Base-by-base conservation (phyloP, 768 basidiomycete species). In the Phlebiopsis gigantea region DNA sequence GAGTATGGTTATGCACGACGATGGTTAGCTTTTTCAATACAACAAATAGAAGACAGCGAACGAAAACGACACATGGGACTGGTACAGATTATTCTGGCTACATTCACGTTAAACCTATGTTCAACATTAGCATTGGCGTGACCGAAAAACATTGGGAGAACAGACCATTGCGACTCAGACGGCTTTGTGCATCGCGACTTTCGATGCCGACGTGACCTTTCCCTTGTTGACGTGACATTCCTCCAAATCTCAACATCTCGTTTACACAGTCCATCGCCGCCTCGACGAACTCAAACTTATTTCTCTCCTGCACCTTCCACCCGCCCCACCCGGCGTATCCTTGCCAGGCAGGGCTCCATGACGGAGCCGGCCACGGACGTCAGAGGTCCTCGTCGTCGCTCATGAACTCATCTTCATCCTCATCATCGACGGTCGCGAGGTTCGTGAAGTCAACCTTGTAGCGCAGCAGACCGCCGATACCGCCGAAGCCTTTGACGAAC, bases 401-500 rank as follows among this genome's bases (percentile, higher is more conserved):
- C 67, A 80, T 84, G 73, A 90, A 93, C 75, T 91, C 90, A 72
- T 93, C 90, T 66, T 92, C 90, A 29, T 89, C 79, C 1, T 83
- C 90, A 29, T 93, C 90, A 63, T 93, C 90, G 22, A 84, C 61
- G 46, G 78, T 76, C 21, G 81, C 78, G 42, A 98, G 78, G 69
- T 88, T 90, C 63, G 81, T 80, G 74, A 98, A 91, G 75, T 97
- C 96, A 65, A 98, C 93, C 77, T 98, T 98, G 84, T 99, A 99
- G 48, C 96, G 83, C 57, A 97, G 75, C 58, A 98, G 77, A 28
- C 95, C 96, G 26, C 97, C 96, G 63, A 99, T 98, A 24, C 97
- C 96, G 72, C 96, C 96, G 65, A 99, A 98, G 42, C 96, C 96
- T 71, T 95, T 96, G 65, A 96, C 93, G 76, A 97, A 98, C 70